Conservation (phyloP, 2,329 filamentous ascomycete species). For the Pseudogymnoascus sp. region DNA sequence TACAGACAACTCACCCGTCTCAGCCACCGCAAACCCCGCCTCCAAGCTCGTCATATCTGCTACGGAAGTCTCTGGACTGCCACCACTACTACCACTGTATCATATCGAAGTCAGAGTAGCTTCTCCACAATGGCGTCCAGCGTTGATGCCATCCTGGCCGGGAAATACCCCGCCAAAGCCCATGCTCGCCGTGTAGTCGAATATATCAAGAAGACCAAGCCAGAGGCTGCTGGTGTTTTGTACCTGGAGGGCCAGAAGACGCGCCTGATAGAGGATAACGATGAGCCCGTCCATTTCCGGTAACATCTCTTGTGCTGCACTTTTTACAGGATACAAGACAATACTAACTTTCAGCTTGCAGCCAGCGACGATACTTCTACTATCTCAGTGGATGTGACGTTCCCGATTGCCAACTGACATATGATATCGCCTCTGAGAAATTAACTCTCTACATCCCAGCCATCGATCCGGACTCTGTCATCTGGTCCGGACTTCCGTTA, state of each 20-base stretch:
- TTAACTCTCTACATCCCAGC: slow-evolving; percentile 89
- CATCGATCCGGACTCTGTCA: slow-evolving; percentile 78
- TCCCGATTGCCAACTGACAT: slow-evolving; percentile 72
- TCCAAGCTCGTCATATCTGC: slow-evolving; percentile 1
- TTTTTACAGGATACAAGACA: not conserved
- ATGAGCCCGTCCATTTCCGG: slow-evolving; percentile 75
- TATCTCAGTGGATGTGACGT: slow-evolving; percentile 83
- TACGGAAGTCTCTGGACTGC: not conserved
- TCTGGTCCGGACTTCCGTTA: slow-evolving; percentile 87
- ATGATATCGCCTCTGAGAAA: slow-evolving; percentile 67
- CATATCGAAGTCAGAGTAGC: not conserved
- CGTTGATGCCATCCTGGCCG: slow-evolving; percentile 42
- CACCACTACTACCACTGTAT: not conserved
- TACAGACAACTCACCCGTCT: not conserved
- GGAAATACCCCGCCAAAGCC: slow-evolving; percentile 75
- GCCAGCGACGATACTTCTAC: slow-evolving; percentile 88
- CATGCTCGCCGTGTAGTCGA: slow-evolving; percentile 81
- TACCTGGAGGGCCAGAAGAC: slow-evolving; percentile 85
- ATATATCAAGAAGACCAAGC: slow-evolving; percentile 62
- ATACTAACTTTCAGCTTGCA: slow-evolving; percentile 31
- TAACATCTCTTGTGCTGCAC: slow-evolving; percentile 33
- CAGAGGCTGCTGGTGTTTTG: slow-evolving; percentile 63
- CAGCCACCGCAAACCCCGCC: not conserved
- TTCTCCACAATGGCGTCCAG: slow-evolving; percentile 12
- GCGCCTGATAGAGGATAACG: slow-evolving; percentile 81